A percentile compares a stretch with the other conserved stretches of the same genome.
phyloP scores from a whole-genome alignment of 2,329 filamentous ascomycete species.

The Cadophora malorum region DNA sequence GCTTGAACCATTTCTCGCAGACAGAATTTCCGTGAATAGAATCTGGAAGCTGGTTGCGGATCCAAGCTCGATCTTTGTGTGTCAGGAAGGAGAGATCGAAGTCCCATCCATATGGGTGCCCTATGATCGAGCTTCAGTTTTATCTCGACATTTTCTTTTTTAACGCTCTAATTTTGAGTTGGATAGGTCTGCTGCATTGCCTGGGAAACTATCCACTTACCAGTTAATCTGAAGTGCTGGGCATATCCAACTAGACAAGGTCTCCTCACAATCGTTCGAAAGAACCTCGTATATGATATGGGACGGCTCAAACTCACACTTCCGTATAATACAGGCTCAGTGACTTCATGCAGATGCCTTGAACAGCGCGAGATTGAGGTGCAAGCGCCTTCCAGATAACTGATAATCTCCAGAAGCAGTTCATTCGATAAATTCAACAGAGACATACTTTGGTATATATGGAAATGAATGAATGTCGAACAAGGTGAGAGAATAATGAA shows the following conservation, averaged over 20 bases:
- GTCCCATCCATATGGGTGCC: conserved; percentile 11
- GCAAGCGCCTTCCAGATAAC: not conserved
- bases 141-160: too few species aligned
- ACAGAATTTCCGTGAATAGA: not conserved
- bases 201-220: not conserved
- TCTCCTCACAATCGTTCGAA: conserved; percentile 4
- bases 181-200: not conserved
- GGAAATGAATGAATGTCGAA: not conserved
- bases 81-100: conserved; percentile 17
- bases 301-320: conserved; percentile 1
- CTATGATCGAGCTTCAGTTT: too few species aligned
- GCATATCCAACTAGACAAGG: not conserved
- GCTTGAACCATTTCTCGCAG: conserved; percentile 9
- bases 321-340: not conserved
- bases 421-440: not conserved
- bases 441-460: not conserved
- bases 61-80: not conserved
- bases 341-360: not conserved
- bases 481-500: too few species aligned
- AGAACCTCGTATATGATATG: conserved; percentile 3
- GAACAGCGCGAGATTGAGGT: not conserved
- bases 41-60: not conserved
- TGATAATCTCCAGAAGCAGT: conserved; percentile 7
- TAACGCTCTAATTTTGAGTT: too few species aligned
- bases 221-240: not conserved